Evolutionary conservation across 1,284 basidiomycete species (phyloP), one percentile per base, ranked within the genome.

Genomic region (Xerocomus minutiporus): DNA sequence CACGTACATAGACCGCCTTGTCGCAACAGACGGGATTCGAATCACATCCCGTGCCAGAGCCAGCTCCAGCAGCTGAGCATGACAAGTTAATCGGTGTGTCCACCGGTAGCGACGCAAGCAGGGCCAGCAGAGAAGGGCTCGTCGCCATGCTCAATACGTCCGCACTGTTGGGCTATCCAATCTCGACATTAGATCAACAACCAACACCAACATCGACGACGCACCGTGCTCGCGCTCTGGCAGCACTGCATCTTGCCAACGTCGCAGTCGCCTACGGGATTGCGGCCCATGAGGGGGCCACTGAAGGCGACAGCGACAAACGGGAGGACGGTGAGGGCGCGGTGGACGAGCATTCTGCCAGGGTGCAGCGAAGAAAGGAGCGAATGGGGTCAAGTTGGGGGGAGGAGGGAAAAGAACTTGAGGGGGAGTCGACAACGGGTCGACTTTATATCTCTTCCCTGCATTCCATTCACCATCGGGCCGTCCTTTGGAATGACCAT

Each of bases 61-160:
- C 64, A 69, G 65, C 61, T 62, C 61, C 63, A 35, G 52, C 65
- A 32, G 40, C 12, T 5, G 68, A 53, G 55, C 64, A 65, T 20
- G 25, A 17, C 45, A 63, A 23, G 48, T 65, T 67, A 28, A 66
- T n/a, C 3, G 52, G 57, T 11, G 46, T 46, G 12, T 52, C 1
- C 36, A 46, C 45, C 2, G 47, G 31, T 9, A 60, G 32, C 15
- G 52, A 31, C 11, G 50, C 11, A 15, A 50, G 28, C 20, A 47
- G 29, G 31, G n/a, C 26, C 34, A 66, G 43, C 46, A 66, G 28
- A 28, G 49, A n/a, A 28, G 34, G 49, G 32, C 23, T 44, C 15
- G 42, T 15, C 49, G 25, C 42, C 49, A 35, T 29, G 35, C 17
- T 44, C 26, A 50, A 5, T 23, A 43, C 48, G 32, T 44, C 26